Evolutionary conservation across 345 rosid genomes (phyloP).

Genomic region (Noccaea caerulescens): DNA sequence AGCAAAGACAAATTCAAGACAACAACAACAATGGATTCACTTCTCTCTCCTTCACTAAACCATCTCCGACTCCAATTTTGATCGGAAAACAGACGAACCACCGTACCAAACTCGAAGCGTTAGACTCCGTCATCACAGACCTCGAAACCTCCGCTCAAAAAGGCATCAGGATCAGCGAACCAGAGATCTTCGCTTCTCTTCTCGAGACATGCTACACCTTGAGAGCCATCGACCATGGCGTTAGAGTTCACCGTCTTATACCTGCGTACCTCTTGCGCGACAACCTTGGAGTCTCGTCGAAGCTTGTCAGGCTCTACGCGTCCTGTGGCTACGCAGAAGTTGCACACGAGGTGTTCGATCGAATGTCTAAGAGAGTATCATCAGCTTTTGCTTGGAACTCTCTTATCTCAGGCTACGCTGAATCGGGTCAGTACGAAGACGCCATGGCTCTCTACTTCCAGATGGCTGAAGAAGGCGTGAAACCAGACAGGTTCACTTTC

Average conservation of each 20-base stretch:
- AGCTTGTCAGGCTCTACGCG: conserved; percentile 64
- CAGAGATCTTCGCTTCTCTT: conserved; percentile 68
- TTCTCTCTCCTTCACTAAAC: conserved; percentile 47
- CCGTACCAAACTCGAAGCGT: conserved; percentile 61
- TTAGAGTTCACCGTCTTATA: conserved; percentile 60
- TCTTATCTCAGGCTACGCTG: conserved; percentile 76
- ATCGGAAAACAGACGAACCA: conserved; percentile 41
- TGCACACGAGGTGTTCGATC: conserved; percentile 83
- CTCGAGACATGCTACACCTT: conserved; percentile 70
- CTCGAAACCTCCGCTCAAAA: conserved; percentile 57
- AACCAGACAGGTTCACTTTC: conserved; percentile 77
- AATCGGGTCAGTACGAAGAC: conserved; percentile 67
- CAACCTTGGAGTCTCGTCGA: conserved; percentile 63
- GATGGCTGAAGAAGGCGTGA: conserved; percentile 82
- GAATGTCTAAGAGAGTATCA: conserved; percentile 58
- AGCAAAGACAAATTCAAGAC: conserved; percentile 31
- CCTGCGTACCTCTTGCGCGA: conserved; percentile 57
- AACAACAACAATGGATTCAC: conserved; percentile 31
- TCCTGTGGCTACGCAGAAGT: conserved; percentile 52
- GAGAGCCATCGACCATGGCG: conserved; percentile 57
- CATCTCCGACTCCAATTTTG: conserved; percentile 66
- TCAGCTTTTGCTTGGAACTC: conserved; percentile 91
- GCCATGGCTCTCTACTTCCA: conserved; percentile 88
- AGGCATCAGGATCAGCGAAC: conserved; percentile 59
- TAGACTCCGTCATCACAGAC: conserved; percentile 60